Evolutionary conservation across 1,284 basidiomycete genomes (phyloP), one percentile per base, ranked within the genome.

Genomic region (Leccinum insigne): DNA sequence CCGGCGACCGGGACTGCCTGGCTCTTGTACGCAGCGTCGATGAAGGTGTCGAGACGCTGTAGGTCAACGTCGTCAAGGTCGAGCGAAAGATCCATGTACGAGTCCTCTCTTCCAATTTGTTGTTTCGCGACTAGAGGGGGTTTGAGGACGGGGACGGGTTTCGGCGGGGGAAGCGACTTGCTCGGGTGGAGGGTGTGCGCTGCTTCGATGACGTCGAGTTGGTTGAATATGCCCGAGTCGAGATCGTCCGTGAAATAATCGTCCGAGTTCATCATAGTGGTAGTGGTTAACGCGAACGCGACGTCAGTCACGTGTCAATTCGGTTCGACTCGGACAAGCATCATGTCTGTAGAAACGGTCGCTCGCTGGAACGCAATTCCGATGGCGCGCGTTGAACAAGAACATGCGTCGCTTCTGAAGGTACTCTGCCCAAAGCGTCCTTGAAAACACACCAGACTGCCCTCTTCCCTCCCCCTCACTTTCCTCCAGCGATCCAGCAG

Each of bases 281-380:
- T 32, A 9, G 32, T 32, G 21, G 9, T 11, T 5, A 42, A 35
- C 32, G 32, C 32, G 32, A 38, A 68, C 65, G 63, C 64, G 67
- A 42, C 38, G 14, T 4, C 44, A 16, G 69, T 70, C 70, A 69
- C 67, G 69, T 71, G 68, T 18, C 5, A 11, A 7, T 1, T 11
- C 35, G 9, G 42, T 18, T 54, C 5, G 38, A 16, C 29, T 2
- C 13, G 2, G 4, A 11, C 26, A 6, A 54, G 13, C 40, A 91
- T 91, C 32, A 32, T 32, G 90, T 91, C 90, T 35, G 81, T 82
- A 61, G 80, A 83, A 66, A 83, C 83, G 13, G 81, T 92, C 66
- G 85, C 88, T 40, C 83, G 88, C 61, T 92, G 90, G 89, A 91
- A 91, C 68, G 84, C 87, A 10, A 90, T 90, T 57, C 83, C 89